Percentiles rank a stretch among this genome's conserved stretches.
phyloP scores from a whole-genome alignment of 768 basidiomycete genomes.

The Suillus weaverae region DNA sequence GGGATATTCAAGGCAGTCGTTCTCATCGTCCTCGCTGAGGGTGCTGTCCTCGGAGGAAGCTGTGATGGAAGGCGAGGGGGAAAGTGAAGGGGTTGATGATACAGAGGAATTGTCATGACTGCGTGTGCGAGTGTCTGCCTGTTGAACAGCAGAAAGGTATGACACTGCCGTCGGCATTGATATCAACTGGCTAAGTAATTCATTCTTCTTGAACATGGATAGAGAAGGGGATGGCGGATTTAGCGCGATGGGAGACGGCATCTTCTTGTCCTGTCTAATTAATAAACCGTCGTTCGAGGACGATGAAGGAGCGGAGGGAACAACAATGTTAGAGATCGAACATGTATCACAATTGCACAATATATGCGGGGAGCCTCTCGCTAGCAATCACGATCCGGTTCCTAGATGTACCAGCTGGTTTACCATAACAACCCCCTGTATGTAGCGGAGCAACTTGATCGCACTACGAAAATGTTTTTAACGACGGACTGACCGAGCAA shows the following conservation, averaged over 20 bases:
- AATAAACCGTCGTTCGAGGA: constrained; percentile 13
- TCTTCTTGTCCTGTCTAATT: constrained; percentile 16
- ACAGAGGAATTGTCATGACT: constrained; percentile 44
- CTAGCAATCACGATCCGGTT: not conserved
- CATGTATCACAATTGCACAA: not conserved
- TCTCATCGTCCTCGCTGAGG: constrained; percentile 53
- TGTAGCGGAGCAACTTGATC: not conserved
- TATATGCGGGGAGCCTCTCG: not conserved
- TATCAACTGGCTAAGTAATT: constrained; percentile 32
- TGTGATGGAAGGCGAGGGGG: constrained; percentile 72
- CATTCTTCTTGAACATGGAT: constrained; percentile 68
- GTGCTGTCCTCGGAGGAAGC: constrained; percentile 67
- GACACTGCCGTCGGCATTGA: constrained; percentile 53
- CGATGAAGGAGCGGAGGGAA: constrained; percentile 6
- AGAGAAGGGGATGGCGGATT: constrained; percentile 47
- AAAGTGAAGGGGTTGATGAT: constrained; percentile 68
- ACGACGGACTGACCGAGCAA: not conserved
- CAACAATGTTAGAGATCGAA: not conserved
- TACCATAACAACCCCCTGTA: not conserved
- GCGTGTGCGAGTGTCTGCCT: constrained; percentile 68
- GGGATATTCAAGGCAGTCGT: constrained; percentile 62
- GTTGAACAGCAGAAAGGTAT: constrained; percentile 59
- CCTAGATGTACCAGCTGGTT: not conserved
- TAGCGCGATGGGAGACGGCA: constrained; percentile 66
- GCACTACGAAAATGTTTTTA: no score